These are phyloP conservation scores for Westerdykella aurantiaca DNA, from an alignment of 2,329 filamentous ascomycete genomes.

Conservation along the genomic window DNA sequence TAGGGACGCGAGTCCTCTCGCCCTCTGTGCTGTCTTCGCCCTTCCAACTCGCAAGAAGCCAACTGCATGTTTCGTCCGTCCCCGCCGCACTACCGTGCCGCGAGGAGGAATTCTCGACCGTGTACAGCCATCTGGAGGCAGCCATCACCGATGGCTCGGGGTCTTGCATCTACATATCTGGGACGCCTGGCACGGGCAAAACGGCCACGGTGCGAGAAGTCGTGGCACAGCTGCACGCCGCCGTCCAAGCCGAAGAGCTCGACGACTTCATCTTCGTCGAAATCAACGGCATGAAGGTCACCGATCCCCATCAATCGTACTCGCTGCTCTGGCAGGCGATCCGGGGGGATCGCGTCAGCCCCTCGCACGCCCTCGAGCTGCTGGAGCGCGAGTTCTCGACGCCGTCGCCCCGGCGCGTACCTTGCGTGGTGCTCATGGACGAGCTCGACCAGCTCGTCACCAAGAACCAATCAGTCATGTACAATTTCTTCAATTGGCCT, in stretches of 20 bases:
- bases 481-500: slow-evolving; percentile 99
- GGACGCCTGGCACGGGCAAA: slow-evolving; percentile 96
- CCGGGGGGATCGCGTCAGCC: slow-evolving; percentile 86
- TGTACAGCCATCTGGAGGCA: slow-evolving; percentile 88
- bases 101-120: slow-evolving; percentile 82
- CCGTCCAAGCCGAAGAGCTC: slow-evolving; percentile 81
- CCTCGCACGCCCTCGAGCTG: slow-evolving; percentile 83
- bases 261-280: slow-evolving; percentile 99
- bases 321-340: slow-evolving; percentile 92
- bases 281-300: slow-evolving; percentile 99
- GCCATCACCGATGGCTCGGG: slow-evolving; percentile 91
- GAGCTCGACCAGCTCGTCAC: slow-evolving; percentile 97
- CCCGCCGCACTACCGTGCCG: slow-evolving; percentile 84
- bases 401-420: slow-evolving; percentile 82
- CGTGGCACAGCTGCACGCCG: slow-evolving; percentile 79
- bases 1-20: slow-evolving; percentile 81
- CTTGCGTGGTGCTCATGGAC: slow-evolving; percentile 97
- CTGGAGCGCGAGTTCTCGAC: slow-evolving; percentile 89
- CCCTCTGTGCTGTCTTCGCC: slow-evolving; percentile 75
- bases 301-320: slow-evolving; percentile 95
- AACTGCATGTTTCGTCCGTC: slow-evolving; percentile 89
- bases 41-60: slow-evolving; percentile 82
- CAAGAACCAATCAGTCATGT: slow-evolving; percentile 99
- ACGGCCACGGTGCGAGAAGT: slow-evolving; percentile 96
- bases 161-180: slow-evolving; percentile 97